A percentile compares a stretch with the other conserved stretches of the same genome.
These are phyloP conservation scores for Cymbopogon citratus DNA, from an alignment of 176 grass and related monocot genomes.

Conservation along the genomic window DNA sequence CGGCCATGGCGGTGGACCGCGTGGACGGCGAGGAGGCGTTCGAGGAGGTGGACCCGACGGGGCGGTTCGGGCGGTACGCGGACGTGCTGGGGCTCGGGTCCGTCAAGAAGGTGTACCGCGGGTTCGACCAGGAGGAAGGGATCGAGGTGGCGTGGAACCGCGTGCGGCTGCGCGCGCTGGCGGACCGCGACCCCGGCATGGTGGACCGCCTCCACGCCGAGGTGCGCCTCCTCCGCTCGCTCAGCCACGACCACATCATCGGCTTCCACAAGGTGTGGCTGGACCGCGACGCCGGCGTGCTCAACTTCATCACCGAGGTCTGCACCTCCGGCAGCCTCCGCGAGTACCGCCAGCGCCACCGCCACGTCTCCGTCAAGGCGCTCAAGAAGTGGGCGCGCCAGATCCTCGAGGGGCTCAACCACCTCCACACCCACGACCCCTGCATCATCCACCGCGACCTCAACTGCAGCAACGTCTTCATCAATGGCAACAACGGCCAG, in stretches of 20 bases:
- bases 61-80: conserved; percentile 78
- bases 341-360: conserved; percentile 73
- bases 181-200: conserved; percentile 50
- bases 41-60: conserved; percentile 87
- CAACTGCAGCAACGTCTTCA: conserved; percentile 98
- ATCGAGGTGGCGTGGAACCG: conserved; percentile 99
- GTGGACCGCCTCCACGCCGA: conserved; percentile 68
- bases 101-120: conserved; percentile 92
- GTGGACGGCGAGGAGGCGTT: conserved; percentile 60
- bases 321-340: conserved; percentile 84
- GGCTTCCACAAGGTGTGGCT: conserved; percentile 75
- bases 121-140: conserved; percentile 95
- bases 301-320: conserved; percentile 98
- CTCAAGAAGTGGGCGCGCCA: conserved; percentile 91
- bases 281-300: conserved; percentile 50
- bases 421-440: conserved; percentile 80
- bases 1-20: conserved; percentile 10
- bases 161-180: conserved; percentile 52
- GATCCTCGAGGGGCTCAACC: conserved; percentile 73
- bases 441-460: conserved; percentile 99
- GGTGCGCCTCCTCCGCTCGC: conserved; percentile 73
- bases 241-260: conserved; percentile 87
- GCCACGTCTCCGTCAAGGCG: conserved; percentile 85
- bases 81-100: conserved; percentile 71
- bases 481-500: conserved; percentile 97